These are phyloP conservation scores for Penicillium aurantiogriseum DNA, from an alignment of 2,329 filamentous ascomycete genomes.

Conservation along the genomic window DNA sequence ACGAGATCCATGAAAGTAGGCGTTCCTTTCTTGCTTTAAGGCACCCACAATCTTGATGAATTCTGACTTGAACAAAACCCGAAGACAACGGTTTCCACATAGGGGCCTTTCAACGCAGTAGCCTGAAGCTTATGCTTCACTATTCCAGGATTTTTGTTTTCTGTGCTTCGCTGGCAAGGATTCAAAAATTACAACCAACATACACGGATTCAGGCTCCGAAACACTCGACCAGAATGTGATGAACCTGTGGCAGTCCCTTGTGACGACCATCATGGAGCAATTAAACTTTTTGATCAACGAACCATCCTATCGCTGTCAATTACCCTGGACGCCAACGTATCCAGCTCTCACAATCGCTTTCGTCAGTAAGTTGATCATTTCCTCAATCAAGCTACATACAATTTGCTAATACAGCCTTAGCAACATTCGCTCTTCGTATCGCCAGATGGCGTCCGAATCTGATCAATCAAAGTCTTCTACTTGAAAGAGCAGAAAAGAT, in stretches of 20 bases:
- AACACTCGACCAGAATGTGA: constrained; percentile 23
- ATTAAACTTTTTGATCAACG: constrained; percentile 32
- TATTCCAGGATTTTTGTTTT: constrained; percentile 36
- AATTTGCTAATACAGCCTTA: constrained; percentile 16
- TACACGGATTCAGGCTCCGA: constrained; percentile 22
- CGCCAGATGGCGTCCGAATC: constrained; percentile 34
- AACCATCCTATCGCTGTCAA: constrained; percentile 35
- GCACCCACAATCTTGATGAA: neutral
- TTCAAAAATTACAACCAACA: constrained; percentile 33
- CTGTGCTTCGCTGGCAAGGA: constrained; percentile 34
- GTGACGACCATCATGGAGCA: constrained; percentile 37
- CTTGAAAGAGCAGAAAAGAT: constrained; percentile 34
- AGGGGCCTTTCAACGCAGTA: constrained; percentile 37
- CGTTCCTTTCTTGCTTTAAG: neutral
- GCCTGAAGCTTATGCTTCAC: constrained; percentile 34
- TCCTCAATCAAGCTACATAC: neutral
- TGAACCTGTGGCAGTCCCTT: constrained; percentile 33
- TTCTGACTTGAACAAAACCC: neutral
- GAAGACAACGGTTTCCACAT: constrained; percentile 39
- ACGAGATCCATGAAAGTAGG: constrained; percentile 36
- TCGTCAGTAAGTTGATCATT: constrained; percentile 34
- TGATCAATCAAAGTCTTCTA: constrained; percentile 33
- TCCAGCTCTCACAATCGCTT: constrained; percentile 36
- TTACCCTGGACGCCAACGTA: constrained; percentile 37
- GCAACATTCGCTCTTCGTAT: constrained; percentile 37